Base-by-base conservation (phyloP, 305 asterid species). In the Fraxinus angustifolia region DNA sequence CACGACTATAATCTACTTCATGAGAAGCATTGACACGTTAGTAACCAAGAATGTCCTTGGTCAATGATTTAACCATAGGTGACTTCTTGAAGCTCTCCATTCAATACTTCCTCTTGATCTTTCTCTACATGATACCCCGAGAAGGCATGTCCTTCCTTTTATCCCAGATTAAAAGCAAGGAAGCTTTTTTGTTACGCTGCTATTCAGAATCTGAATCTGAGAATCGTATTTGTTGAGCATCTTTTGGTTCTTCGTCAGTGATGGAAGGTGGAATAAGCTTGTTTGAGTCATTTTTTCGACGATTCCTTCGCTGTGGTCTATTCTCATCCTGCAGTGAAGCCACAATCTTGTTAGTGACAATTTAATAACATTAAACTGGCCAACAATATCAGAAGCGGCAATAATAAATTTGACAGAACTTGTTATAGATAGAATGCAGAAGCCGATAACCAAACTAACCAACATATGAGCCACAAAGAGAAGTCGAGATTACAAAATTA, bases 181-280 rank as follows among this genome's bases (percentile, higher is more conserved):
- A 34, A 16, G 7, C 7, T 72, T 34, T 2, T 30, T 34, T 72
- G 17, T 26, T 4, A 74, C 26, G 11, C 73, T 84, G 40, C 85
- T 87, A 89, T 73, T 91, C 93, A 26, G 95, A 88, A 72, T 95
- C 98, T 23, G 98, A 91, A 58, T 89, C 97, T 0, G 97, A 87
- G 80, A 93, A 87, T 12, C 83, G 78, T 78, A 90, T 75, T 85
- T 95, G 93, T 2, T 83, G 42, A 58, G 96, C 97, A 85, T 90
- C 86, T 58, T 78, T 87, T 16, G 99, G 99, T 73, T 84, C 93
- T 68, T 48, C 68, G 78, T 92, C 98, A 4, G 97, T 90, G 40
- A 93, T 82, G 48, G 99, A 91, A 53, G 97, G 94, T 10, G 98
- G 96, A 76, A 90, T 8, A 8, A 91, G 97, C 78, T 87, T 87